These are phyloP conservation scores for Kwoniella dejecticola DNA, from an alignment of 768 basidiomycete genomes.

Conservation along the genomic window DNA sequence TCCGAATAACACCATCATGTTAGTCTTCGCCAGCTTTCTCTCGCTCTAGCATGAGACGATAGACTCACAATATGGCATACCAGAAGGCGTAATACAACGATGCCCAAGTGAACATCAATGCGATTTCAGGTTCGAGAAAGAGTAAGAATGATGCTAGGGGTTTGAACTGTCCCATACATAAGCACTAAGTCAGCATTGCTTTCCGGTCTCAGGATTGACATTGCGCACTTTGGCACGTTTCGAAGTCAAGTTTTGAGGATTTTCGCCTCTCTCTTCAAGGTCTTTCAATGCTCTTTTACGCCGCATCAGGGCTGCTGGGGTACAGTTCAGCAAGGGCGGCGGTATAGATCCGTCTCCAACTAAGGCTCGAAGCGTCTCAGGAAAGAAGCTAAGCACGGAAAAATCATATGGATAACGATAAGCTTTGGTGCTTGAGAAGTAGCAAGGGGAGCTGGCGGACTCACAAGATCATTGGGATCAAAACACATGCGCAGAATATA, in stretches of 20 bases:
- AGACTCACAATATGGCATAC: slow-evolving; percentile 46
- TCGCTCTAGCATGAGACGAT: no score
- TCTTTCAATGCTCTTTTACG: slow-evolving; percentile 20
- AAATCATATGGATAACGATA: no score
- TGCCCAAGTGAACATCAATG: slow-evolving; percentile 40
- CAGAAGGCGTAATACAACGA: slow-evolving; percentile 43
- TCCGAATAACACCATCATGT: no score
- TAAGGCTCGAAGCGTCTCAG: slow-evolving; percentile 59
- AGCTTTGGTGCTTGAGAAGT: no score
- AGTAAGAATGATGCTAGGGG: slow-evolving; percentile 43
- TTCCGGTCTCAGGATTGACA: neutral
- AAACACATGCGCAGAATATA: slow-evolving; percentile 37
- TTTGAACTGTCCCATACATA: slow-evolving; percentile 32
- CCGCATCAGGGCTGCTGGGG: slow-evolving; percentile 30
- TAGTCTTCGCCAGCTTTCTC: no score
- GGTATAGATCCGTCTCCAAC: slow-evolving; percentile 53
- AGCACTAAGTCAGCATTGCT: neutral
- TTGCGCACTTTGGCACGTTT: slow-evolving; percentile 38
- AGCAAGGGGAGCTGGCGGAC: no score
- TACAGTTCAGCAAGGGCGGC: slow-evolving; percentile 44
- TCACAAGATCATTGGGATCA: slow-evolving; percentile 57
- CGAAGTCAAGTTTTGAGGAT: slow-evolving; percentile 3
- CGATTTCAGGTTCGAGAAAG: slow-evolving; percentile 45
- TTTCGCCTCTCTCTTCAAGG: slow-evolving; percentile 23
- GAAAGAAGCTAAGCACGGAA: slow-evolving; percentile 49